Conservation (phyloP, 1,284 basidiomycete genomes). For the Fomitopsis schrenkii region DNA sequence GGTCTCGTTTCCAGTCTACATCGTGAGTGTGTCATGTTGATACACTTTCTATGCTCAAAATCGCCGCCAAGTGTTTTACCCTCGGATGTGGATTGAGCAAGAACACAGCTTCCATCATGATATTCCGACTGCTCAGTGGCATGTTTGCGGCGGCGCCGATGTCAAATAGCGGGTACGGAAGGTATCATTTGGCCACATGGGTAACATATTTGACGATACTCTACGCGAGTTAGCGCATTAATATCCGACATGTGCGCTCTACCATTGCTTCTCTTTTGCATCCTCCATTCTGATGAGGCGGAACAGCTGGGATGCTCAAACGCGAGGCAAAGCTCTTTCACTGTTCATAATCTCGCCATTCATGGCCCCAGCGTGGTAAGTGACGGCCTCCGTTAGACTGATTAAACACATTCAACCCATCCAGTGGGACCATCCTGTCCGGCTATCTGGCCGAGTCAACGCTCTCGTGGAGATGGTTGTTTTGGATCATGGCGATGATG, state of each 20-base stretch:
- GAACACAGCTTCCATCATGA: constrained; percentile 48
- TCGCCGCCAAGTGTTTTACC: constrained; percentile 29
- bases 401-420: constrained; percentile 1
- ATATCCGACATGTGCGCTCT: not conserved
- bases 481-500: constrained; percentile 56
- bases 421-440: constrained; percentile 59
- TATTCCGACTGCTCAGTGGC: constrained; percentile 58
- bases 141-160: constrained; percentile 35
- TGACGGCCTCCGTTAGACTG: too few species aligned
- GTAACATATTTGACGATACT: too few species aligned
- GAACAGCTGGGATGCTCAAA: constrained; percentile 21
- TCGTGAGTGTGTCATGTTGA: constrained; percentile 21
- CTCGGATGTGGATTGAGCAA: constrained; percentile 50
- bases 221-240: not conserved
- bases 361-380: constrained; percentile 43
- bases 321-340: constrained; percentile 25
- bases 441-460: constrained; percentile 45
- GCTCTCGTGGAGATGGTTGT: constrained; percentile 69
- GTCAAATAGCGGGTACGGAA: constrained; percentile 20
- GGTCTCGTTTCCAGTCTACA: constrained; percentile 45
- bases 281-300: not conserved
- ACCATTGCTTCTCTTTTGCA: too few species aligned
- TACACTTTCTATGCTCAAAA: not conserved
- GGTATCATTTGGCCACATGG: not conserved
- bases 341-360: constrained; percentile 54